Conservation (phyloP, 2,329 filamentous ascomycete species). For the Xylariaceae sp. region DNA sequence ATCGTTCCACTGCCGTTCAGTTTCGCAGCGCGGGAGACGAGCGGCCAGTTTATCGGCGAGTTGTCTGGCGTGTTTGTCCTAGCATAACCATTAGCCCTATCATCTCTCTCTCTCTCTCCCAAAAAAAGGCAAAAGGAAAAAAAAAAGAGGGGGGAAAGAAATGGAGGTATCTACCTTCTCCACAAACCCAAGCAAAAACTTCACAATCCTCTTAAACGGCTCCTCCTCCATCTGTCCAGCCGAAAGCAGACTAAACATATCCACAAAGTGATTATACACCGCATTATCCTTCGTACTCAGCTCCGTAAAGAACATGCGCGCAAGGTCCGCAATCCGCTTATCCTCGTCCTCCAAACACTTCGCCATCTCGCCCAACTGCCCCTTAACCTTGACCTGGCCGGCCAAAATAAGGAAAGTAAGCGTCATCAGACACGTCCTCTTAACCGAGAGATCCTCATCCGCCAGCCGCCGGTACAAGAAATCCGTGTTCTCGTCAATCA, state of each 20-base stretch:
- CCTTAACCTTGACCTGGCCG: slow-evolving; percentile 98
- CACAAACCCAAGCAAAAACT: slow-evolving; percentile 91
- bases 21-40: slow-evolving; percentile 78
- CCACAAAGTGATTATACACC: slow-evolving; percentile 98
- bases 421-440: slow-evolving; percentile 97
- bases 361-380: slow-evolving; percentile 96
- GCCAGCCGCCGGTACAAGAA: slow-evolving; percentile 93
- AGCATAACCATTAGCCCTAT: slow-evolving; percentile 12
- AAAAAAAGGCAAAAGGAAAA: neutral
- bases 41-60: slow-evolving; percentile 88
- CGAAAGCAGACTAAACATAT: slow-evolving; percentile 93
- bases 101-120: slow-evolving; percentile 65
- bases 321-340: slow-evolving; percentile 86
- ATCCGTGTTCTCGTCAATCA: slow-evolving; percentile 98
- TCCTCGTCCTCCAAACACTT: slow-evolving; percentile 98
- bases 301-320: slow-evolving; percentile 97
- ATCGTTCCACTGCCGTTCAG: slow-evolving; percentile 94
- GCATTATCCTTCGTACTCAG: slow-evolving; percentile 97
- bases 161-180: slow-evolving; percentile 64
- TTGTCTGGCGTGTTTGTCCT: slow-evolving; percentile 98
- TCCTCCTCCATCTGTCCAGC: slow-evolving; percentile 83
- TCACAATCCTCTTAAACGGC: slow-evolving; percentile 77
- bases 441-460: slow-evolving; percentile 82
- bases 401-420: slow-evolving; percentile 94
- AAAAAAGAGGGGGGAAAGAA: slow-evolving; percentile 19